phyloP scores from a whole-genome alignment of 78 protist genomes.

The Dictyostelium discoideum region dicty_2.7 NC_007090.3:3103001-3103500 shows the following conservation, averaged over 20 bases:
- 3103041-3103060: background rate
- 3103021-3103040: background rate
- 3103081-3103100: background rate
- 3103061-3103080: background rate
- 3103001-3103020: no score
- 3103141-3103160: no score
- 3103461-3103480: conserved; percentile 16
- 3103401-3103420: background rate
- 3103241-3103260: background rate
- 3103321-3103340: background rate
- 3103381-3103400: background rate
- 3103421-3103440: background rate
- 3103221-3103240: background rate
- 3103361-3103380: background rate
- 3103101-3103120: background rate
- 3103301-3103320: background rate
- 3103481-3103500: background rate
- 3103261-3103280: no score
- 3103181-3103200: background rate
- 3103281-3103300: background rate
- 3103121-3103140: background rate
- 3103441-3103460: background rate
- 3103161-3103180: no score
- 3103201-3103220: no score
- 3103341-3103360: background rate